phyloP scores from a whole-genome alignment of 2,329 filamentous ascomycete genomes.

The Drechslera avenae region DNA sequence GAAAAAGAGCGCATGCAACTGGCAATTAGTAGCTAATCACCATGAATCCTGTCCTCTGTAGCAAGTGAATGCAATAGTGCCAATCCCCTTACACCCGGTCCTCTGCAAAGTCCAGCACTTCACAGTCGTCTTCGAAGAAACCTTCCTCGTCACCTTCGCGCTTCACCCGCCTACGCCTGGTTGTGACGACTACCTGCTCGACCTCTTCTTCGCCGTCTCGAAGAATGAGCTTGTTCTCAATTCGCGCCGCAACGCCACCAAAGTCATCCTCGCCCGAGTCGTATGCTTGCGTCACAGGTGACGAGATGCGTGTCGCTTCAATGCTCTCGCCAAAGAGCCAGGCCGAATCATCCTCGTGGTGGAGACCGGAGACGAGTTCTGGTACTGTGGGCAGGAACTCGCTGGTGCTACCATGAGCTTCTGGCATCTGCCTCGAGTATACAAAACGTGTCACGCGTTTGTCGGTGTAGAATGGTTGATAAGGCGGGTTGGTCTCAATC shows the following conservation, averaged over 20 bases:
- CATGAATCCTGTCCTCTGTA: no score
- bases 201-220: constrained; percentile 62
- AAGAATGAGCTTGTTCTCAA: constrained; percentile 54
- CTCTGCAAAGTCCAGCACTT: constrained; percentile 83
- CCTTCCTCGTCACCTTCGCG: constrained; percentile 67
- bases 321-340: constrained; percentile 63
- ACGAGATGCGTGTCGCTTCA: constrained; percentile 54
- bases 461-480: constrained; percentile 95
- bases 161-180: constrained; percentile 66
- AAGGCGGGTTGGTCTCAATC: constrained; percentile 93
- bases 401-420: constrained; percentile 29
- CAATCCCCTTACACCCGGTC: constrained; percentile 55
- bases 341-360: constrained; percentile 41
- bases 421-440: constrained; percentile 53
- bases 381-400: constrained; percentile 30
- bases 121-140: constrained; percentile 92
- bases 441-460: constrained; percentile 79
- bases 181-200: constrained; percentile 83
- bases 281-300: constrained; percentile 43
- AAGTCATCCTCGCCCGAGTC: constrained; percentile 48
- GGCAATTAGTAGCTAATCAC: no score
- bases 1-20: no score
- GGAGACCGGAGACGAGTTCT: constrained; percentile 34
- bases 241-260: constrained; percentile 55
- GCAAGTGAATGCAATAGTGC: no score